Evolutionary conservation across 1,284 basidiomycete species (phyloP), one percentile per base, ranked within the genome.

Genomic region (Serendipita sp.): DNA sequence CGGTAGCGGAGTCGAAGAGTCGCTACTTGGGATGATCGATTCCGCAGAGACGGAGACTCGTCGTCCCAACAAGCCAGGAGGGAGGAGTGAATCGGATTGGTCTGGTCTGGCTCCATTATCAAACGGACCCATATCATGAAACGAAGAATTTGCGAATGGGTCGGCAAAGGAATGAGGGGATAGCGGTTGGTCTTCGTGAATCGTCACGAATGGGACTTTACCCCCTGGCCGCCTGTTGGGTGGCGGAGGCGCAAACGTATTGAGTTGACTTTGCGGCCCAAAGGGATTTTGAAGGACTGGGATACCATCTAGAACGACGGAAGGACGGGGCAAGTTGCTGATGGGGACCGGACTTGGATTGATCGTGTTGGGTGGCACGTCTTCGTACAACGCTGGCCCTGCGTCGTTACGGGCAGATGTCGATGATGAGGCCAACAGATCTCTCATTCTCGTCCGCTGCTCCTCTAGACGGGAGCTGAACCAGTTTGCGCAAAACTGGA

Each of bases 11-110:
- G 85, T 80, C 68, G 84, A 81, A 66, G 79, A 74, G 49, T 76
- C 76, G 69, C 82, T 81, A 69, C 90, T 85, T 30, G 96, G 89
- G 0, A 86, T 82, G 71, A 98, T 92, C 2, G 93, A 93, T 74
- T 99, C 95, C n/a, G 96, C 95, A 63, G 91, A 94, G 65, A 99
- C 93, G 41, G 93, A 97, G 2, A 91, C 91, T 47, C 95, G 84
- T 49, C 95, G 83, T 30, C 89, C 91, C 67, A 97, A 83, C 65
- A 94, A 79, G 15, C 80, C 82, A 22, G 82, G 84, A 2, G 81
- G 82, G 61, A 81, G 82, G 49, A 85, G 79, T 71, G 79, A 87
- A 71, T 83, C 84, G 13, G 77, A 79, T 22, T 78, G 76, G 65
- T 76, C 75, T 60, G 38, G 60, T 22, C 30, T 38, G n/a, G 63